These are phyloP conservation scores for Schwanniomyces occidentalis DNA, from an alignment of 805 yeast genomes.

Conservation along the genomic window DNA sequence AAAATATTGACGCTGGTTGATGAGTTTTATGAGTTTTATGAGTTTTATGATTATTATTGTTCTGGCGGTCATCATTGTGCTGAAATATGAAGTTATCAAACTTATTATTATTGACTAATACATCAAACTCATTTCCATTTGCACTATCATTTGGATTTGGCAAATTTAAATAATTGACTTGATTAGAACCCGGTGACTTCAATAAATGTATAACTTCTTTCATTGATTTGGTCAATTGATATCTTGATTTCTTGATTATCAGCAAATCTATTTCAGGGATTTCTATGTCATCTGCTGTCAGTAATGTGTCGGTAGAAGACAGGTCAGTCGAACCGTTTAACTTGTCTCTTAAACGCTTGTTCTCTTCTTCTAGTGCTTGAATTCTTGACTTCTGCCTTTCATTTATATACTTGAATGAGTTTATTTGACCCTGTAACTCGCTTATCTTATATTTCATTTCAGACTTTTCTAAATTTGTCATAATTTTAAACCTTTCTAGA, in stretches of 20 bases:
- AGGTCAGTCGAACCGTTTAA: background rate
- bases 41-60: too few relatives aligned
- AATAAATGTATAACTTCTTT: conserved; percentile 33
- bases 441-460: conserved; percentile 52
- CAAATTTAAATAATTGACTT: conserved; percentile 18
- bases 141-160: conserved; percentile 18
- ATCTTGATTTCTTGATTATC: conserved; percentile 31
- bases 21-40: too few relatives aligned
- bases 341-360: conserved; percentile 8
- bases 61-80: background rate
- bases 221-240: conserved; percentile 36
- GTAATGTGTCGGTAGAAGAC: background rate
- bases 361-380: conserved; percentile 34
- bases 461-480: conserved; percentile 53
- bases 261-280: conserved; percentile 37
- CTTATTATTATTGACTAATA: conserved; percentile 12
- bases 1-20: too few relatives aligned
- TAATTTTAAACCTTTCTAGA: conserved; percentile 41
- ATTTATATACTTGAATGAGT: conserved; percentile 41
- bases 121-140: conserved; percentile 17
- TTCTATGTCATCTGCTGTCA: conserved; percentile 6
- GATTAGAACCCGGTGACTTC: conserved; percentile 26
- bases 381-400: conserved; percentile 43
- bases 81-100: conserved; percentile 12
- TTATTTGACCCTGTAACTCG: conserved; percentile 54